These are phyloP conservation scores for Ciborinia camelliae DNA, from an alignment of 2,329 filamentous ascomycete species.

Conservation along the genomic window DNA sequence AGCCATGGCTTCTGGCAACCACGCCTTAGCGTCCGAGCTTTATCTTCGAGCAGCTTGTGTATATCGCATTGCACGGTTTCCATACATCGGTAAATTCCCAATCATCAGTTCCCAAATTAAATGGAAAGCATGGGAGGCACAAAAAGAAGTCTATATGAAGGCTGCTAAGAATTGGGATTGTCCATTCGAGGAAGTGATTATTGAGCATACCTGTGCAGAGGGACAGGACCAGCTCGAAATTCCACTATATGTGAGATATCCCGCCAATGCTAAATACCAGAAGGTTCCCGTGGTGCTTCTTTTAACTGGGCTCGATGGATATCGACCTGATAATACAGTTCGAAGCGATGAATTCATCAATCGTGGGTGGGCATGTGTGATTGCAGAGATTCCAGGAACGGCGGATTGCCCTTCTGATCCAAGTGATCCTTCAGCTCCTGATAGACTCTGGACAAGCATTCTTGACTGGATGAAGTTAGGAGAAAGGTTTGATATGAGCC, in stretches of 20 bases:
- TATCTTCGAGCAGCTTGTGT: constrained; percentile 70
- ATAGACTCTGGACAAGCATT: constrained; percentile 60
- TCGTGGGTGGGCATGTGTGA: constrained; percentile 60
- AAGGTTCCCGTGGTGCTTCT: constrained; percentile 51
- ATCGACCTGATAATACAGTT: constrained; percentile 59
- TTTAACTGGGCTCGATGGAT: constrained; percentile 60
- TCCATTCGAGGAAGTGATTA: constrained; percentile 59
- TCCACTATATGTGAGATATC: constrained; percentile 63
- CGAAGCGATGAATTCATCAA: constrained; percentile 59
- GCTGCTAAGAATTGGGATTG: constrained; percentile 51
- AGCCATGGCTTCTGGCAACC: constrained; percentile 47
- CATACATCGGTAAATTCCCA: constrained; percentile 48
- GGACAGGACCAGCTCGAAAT: constrained; percentile 46
- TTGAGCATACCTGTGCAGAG: constrained; percentile 53
- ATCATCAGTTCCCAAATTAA: constrained; percentile 46
- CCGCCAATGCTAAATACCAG: constrained; percentile 42
- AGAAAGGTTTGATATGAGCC: constrained; percentile 52
- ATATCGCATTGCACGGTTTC: constrained; percentile 72
- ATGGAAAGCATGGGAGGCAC: constrained; percentile 60
- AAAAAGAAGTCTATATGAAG: constrained; percentile 62
- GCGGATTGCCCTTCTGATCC: constrained; percentile 65
- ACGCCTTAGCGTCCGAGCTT: constrained; percentile 54
- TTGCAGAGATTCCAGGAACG: constrained; percentile 64
- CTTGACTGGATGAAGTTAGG: constrained; percentile 56
- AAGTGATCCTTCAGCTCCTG: constrained; percentile 55